Percentiles rank a stretch among this genome's conserved stretches.
Conservation (phyloP, 371 early-diverging fungal genomes). For the Mucor ambiguus region DNA sequence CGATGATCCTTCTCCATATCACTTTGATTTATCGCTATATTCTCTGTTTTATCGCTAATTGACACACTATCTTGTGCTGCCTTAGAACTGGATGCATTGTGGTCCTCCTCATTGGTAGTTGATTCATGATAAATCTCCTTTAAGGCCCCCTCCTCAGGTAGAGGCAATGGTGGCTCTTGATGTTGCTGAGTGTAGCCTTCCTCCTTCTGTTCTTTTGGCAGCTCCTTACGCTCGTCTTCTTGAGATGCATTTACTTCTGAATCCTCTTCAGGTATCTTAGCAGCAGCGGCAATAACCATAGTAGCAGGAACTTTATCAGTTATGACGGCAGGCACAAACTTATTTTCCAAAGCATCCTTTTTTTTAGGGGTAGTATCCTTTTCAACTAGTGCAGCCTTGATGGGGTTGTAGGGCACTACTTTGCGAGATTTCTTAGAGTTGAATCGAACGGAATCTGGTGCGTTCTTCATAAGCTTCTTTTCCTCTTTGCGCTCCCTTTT, state of each 20-base stretch:
- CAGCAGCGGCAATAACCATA: not conserved
- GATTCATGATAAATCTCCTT: not conserved
- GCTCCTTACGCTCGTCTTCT: not conserved
- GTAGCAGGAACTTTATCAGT: not conserved
- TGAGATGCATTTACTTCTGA: not conserved
- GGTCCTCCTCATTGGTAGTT: not conserved
- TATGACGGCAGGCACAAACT: not conserved
- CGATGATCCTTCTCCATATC: not conserved
- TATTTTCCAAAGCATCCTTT: not conserved
- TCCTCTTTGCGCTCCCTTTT: not conserved
- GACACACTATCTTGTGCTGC: not conserved
- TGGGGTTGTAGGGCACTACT: not conserved
- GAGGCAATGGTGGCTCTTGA: not conserved
- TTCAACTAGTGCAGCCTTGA: not conserved
- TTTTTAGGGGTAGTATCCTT: not conserved
- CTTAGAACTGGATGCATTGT: not conserved
- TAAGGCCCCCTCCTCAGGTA: not conserved
- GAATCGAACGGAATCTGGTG: not conserved
- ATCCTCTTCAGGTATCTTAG: not conserved
- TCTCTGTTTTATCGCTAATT: not conserved
- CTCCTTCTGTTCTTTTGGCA: not conserved
- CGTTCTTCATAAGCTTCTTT: slow-evolving; percentile 3
- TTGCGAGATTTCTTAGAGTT: slow-evolving; percentile 12
- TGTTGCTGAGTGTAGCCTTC: not conserved
- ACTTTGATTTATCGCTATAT: not conserved